Percentiles rank a stretch among this genome's conserved stretches.
These are phyloP conservation scores for Leccinum imitatum DNA, from an alignment of 768 basidiomycete species.

Conservation along the genomic window DNA sequence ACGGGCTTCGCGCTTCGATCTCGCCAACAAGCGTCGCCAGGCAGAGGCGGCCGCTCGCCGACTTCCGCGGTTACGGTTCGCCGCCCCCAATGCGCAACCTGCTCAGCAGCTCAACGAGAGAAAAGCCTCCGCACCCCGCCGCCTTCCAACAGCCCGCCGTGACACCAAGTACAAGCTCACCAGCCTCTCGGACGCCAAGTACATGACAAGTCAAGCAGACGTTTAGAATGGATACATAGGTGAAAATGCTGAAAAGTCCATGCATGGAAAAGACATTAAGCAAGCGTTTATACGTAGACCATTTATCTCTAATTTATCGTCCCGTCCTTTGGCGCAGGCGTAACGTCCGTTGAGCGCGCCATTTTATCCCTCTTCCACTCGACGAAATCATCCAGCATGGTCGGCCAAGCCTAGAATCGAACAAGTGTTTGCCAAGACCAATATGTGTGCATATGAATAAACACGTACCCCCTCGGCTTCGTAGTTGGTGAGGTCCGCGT, in stretches of 20 bases:
- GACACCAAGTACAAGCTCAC: not conserved
- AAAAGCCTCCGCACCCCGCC: conserved; percentile 2
- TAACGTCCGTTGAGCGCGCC: conserved; percentile 4
- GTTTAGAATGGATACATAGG: conserved; percentile 1
- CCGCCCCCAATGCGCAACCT: conserved; percentile 7
- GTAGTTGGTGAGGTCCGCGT: conserved; percentile 60
- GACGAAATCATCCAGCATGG: conserved; percentile 77
- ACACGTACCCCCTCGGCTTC: conserved; percentile 72
- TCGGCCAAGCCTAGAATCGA: conserved; percentile 72
- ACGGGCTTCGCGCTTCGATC: conserved; percentile 26
- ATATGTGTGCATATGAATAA: not conserved
- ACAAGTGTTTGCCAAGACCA: not conserved
- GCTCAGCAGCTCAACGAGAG: conserved; percentile 6
- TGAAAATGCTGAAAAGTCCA: conserved; percentile 10
- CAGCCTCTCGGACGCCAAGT: not conserved
- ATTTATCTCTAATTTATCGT: conserved; percentile 12
- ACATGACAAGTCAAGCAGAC: not conserved
- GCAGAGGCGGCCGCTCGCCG: conserved; percentile 11
- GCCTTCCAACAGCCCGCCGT: not conserved
- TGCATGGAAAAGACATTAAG: conserved; percentile 14
- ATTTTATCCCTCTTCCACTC: conserved; percentile 51
- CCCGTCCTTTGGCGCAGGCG: conserved; percentile 1
- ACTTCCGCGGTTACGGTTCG: conserved; percentile 25
- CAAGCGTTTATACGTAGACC: conserved; percentile 12
- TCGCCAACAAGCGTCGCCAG: conserved; percentile 14